A percentile compares a stretch with the other conserved stretches of the same genome.
These are phyloP conservation scores for Podaxis sp. DNA, from an alignment of 768 basidiomycete species.

Conservation along the genomic window DNA sequence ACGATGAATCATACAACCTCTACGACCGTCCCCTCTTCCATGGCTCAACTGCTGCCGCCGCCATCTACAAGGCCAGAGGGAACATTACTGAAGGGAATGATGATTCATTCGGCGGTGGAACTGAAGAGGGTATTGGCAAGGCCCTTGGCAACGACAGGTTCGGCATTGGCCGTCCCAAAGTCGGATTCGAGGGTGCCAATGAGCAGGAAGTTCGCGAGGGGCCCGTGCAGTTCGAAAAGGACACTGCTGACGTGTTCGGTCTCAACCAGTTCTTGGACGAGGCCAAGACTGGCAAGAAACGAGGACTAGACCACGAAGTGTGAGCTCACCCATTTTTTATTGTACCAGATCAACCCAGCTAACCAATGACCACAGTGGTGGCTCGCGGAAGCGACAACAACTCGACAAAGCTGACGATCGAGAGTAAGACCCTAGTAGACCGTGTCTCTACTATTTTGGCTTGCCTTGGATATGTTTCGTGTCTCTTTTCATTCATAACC, in stretches of 20 bases:
- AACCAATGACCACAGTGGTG: slow-evolving; percentile 35
- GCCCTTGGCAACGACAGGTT: slow-evolving; percentile 95
- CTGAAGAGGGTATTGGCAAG: slow-evolving; percentile 90
- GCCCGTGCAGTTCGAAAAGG: slow-evolving; percentile 99
- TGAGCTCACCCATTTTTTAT: slow-evolving; percentile 33
- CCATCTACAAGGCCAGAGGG: slow-evolving; percentile 97
- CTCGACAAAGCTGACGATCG: slow-evolving; percentile 56
- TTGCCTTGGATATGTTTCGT: neutral
- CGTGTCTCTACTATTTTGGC: slow-evolving; percentile 1
- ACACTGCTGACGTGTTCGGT: slow-evolving; percentile 95
- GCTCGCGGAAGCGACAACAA: slow-evolving; percentile 69
- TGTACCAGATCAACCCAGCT: neutral
- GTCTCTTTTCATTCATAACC: slow-evolving; percentile 6
- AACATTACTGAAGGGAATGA: slow-evolving; percentile 84
- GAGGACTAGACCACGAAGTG: slow-evolving; percentile 78
- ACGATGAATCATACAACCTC: slow-evolving; percentile 91
- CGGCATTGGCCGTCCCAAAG: slow-evolving; percentile 75
- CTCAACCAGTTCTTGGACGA: slow-evolving; percentile 96
- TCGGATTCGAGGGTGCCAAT: slow-evolving; percentile 90
- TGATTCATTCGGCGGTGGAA: slow-evolving; percentile 91
- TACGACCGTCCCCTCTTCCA: slow-evolving; percentile 97
- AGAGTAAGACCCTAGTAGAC: slow-evolving; percentile 26
- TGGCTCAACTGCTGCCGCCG: slow-evolving; percentile 94
- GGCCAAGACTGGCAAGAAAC: slow-evolving; percentile 92
- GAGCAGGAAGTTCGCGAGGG: slow-evolving; percentile 87